Evolutionary conservation across 192 early-diverging fungal genomes (phyloP), one percentile per base, ranked within the genome.

Genomic region (Umbelopsis ramanniana): DNA sequence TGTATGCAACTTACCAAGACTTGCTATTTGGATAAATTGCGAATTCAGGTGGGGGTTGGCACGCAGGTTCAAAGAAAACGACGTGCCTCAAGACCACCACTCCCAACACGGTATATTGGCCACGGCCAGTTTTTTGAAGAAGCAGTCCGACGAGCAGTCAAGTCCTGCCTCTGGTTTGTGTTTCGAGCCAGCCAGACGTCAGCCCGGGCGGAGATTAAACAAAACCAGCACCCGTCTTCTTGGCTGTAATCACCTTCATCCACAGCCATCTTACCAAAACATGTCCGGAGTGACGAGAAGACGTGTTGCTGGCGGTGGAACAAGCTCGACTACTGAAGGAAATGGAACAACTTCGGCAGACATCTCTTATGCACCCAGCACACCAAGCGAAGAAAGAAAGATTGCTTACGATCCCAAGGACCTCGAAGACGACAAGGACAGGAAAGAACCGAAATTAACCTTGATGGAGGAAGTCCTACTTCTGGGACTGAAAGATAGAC

Each of bases 391-490:
- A 19, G 77, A 74, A 57, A 79, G 74, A 52, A 86, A 84, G 48
- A 73, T 88, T 52, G 81, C 76, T 23, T 75, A 76, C 37, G 87
- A 88, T 79, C 87, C 87, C 66, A 76, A 83, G 38, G 87, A 88
- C 71, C 40, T 84, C n/a, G 78, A 83, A 69, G 87, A 88, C 52
- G 79, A 85, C 40, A 75, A 81, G 72, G 80, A 85, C 67, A 85
- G 85, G 66, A 83, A 81, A 50, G 78, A 83, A 29, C 92, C 92
- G 3, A 81, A 86, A 77, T 81, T 99, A 50, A 99, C 96, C n/a
- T 79, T 99, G 47, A 91, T 99, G 89, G 97, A 99, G 75, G 96
- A 99, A 74, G 91, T 97, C 17, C 78, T 99, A 70, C 83, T 99
- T 66, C 71, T 99, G 47, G 97, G 97, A 11, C 83, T 98, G 53